phyloP scores from a whole-genome alignment of 2,329 filamentous ascomycete species.

The Alternaria metachromatica region DNA sequence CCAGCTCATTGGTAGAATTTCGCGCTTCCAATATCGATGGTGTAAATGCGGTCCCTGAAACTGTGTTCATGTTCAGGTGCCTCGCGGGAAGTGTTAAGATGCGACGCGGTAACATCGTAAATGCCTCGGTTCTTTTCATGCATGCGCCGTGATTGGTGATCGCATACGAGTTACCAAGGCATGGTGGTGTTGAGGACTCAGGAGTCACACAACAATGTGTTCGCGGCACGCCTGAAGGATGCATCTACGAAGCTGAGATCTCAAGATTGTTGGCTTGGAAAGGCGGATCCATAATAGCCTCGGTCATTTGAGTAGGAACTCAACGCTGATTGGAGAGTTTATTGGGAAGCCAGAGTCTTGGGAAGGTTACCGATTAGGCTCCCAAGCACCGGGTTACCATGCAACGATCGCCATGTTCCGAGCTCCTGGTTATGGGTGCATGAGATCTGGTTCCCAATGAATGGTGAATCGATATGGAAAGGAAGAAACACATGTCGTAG shows the following conservation, averaged over 20 bases:
- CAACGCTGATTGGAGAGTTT: neutral
- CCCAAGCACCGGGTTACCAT: conserved; percentile 20
- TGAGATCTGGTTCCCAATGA: neutral
- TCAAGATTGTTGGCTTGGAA: neutral
- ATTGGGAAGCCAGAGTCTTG: neutral
- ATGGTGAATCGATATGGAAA: neutral
- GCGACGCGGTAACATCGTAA: neutral
- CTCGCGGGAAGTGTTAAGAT: neutral
- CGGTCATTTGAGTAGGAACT: neutral
- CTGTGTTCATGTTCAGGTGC: neutral
- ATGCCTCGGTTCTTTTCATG: neutral
- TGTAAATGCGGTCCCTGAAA: neutral
- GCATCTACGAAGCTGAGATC: neutral
- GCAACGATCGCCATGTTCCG: conserved; percentile 12
- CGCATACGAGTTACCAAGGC: neutral
- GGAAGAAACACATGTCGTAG: neutral
- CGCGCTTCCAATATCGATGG: neutral
- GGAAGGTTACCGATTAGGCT: conserved; percentile 3
- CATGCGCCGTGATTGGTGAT: neutral
- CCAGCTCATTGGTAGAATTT: conserved; percentile 4
- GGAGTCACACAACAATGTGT: neutral
- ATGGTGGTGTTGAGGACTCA: neutral
- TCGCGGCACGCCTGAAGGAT: neutral
- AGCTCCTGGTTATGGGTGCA: neutral
- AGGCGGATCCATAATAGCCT: neutral